Base-by-base conservation (phyloP, 768 basidiomycete species). In the Coprinopsis marcescibilis region DNA sequence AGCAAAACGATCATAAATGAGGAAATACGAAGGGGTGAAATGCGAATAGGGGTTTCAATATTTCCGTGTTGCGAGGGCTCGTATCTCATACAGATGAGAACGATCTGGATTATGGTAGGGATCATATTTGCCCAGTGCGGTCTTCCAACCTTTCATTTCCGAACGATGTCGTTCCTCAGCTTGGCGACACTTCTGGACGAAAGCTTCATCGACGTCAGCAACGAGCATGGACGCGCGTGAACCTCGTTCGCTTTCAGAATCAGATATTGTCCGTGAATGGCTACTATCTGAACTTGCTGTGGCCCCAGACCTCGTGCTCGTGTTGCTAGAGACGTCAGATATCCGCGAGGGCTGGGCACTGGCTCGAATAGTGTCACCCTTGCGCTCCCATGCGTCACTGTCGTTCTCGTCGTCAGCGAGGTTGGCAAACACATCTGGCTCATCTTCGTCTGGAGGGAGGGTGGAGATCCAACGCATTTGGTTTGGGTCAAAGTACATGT, bases 391-490 rank as follows among this genome's bases (percentile, higher is more conserved):
- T 17, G 65, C 72, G 45, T 77, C 77, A 39, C 77, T 77, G 43
- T 87, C 86, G 48, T 89, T 85, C 60, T 94, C 92, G 55, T 95
- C 94, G 53, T 95, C 93, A 2, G 85, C 89, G 23, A 93, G 77
- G 54, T 89, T 86, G 37, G 89, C 90, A 62, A 96, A 95, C n/a
- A 93, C 87, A 60, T 97, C 93, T 5, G 89, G 89, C 60, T 97
- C 93, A 32, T 94, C 90, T 58, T 95, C 89, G 48, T 92, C 92
- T 17, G 86, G 83, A 4, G 83, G 75, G 32, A 90, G 64, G 49
- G 82, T 82, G 46, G 89, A 89, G 65, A 98, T 78, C 92, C 92
- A 97, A 60, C 91, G 89, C 93, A 97, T 97, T 20, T 82, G 81
- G 34, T 78, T 59, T 1, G 96, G 94, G 67, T 99, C 94, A 59